Percentiles rank a stretch among this genome's conserved stretches.
Evolutionary conservation across 2,329 filamentous ascomycete genomes (phyloP).

Genomic region (Cladophialophora exuberans): DNA sequence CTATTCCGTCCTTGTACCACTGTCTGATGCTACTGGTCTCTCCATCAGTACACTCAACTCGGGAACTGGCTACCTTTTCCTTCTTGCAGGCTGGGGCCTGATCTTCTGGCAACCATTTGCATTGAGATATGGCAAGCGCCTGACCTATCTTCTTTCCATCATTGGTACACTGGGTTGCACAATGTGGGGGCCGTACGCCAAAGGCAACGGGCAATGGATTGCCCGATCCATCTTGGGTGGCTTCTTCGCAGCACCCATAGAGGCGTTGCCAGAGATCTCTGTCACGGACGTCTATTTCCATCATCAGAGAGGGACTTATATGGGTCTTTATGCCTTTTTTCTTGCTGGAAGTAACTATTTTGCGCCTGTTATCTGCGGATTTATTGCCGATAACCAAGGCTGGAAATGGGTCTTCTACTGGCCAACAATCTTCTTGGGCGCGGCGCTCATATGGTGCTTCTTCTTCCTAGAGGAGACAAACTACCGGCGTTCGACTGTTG

Average conservation of each 20-base stretch:
- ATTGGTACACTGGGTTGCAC: slow-evolving; percentile 34
- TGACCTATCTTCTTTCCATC: slow-evolving; percentile 35
- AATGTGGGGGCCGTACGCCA: slow-evolving; percentile 41
- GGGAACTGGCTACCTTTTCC: slow-evolving; percentile 53
- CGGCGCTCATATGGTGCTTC: slow-evolving; percentile 24
- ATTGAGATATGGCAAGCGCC: slow-evolving; percentile 45
- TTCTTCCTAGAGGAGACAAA: slow-evolving; percentile 33
- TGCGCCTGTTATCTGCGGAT: slow-evolving; percentile 43
- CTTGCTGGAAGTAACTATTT: slow-evolving; percentile 31
- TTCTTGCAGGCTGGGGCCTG: slow-evolving; percentile 42
- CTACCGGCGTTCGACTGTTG: slow-evolving; percentile 19
- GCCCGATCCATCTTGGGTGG: slow-evolving; percentile 53
- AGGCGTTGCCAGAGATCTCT: slow-evolving; percentile 52
- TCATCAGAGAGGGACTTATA: slow-evolving; percentile 30
- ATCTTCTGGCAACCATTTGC: slow-evolving; percentile 53
- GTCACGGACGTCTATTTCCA: slow-evolving; percentile 48
- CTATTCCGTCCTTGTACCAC: slow-evolving; percentile 41
- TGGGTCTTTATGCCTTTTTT: slow-evolving; percentile 31
- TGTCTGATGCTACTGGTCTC: slow-evolving; percentile 48
- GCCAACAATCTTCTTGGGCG: slow-evolving; percentile 19
- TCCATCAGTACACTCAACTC: slow-evolving; percentile 50
- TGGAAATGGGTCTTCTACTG: slow-evolving; percentile 34
- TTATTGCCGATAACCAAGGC: slow-evolving; percentile 31
- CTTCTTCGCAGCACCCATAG: slow-evolving; percentile 54
- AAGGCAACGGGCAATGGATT: slow-evolving; percentile 52